These are phyloP conservation scores for Quercus cerris DNA, from an alignment of 306 rosid genomes.

Conservation along the genomic window DNA sequence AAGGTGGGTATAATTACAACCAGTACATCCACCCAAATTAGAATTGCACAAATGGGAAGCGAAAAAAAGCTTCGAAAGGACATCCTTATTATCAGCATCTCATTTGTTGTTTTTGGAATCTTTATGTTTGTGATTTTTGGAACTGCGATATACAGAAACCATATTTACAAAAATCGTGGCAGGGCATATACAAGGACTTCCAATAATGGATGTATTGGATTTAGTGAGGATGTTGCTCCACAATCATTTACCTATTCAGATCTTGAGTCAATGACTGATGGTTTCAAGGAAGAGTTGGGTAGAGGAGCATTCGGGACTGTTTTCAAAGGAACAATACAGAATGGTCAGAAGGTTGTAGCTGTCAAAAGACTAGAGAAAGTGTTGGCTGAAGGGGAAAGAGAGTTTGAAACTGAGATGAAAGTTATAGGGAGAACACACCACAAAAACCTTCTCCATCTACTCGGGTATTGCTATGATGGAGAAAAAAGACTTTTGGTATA, in stretches of 20 bases:
- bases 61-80: neutral
- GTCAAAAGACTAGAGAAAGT: no score
- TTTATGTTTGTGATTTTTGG: neutral
- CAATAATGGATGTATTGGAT: neutral
- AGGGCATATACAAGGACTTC: neutral
- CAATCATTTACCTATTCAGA: neutral
- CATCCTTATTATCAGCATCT: neutral
- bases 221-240: slow-evolving; percentile 1
- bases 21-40: neutral
- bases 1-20: slow-evolving; percentile 1
- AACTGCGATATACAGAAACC: neutral
- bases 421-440: no score
- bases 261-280: no score
- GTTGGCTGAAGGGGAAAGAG: no score
- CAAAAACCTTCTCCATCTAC: slow-evolving; percentile 21
- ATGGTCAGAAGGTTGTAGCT: slow-evolving; percentile 12
- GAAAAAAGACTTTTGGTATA: slow-evolving; percentile 22
- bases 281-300: neutral
- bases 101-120: neutral
- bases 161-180: no score
- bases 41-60: neutral
- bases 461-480: slow-evolving; percentile 22
- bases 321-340: slow-evolving; percentile 15
- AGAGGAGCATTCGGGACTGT: slow-evolving; percentile 30
- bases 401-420: no score